These are phyloP conservation scores for Dactylis glomerata DNA, from an alignment of 176 grass and related monocot species.

Conservation along the genomic window DNA sequence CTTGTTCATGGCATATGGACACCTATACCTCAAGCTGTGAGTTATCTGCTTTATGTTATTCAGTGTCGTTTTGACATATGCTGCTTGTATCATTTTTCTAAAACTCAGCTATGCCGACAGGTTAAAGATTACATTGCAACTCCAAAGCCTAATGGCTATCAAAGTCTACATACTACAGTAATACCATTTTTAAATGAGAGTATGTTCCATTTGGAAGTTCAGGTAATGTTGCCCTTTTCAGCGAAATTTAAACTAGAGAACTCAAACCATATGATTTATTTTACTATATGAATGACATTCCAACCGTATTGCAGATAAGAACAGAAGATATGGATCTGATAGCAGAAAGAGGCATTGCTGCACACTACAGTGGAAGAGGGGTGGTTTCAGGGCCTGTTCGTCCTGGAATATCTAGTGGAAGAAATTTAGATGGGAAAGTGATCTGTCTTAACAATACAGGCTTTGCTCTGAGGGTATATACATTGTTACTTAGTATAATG, in stretches of 20 bases:
- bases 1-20: slow-evolving; percentile 99
- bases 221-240: slow-evolving; percentile 46
- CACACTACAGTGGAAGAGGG: slow-evolving; percentile 84
- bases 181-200: slow-evolving; percentile 99
- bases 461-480: slow-evolving; percentile 85
- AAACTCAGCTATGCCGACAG: slow-evolving; percentile 38
- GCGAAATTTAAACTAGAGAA: slow-evolving; percentile 24
- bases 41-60: slow-evolving; percentile 40
- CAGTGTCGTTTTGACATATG: slow-evolving; percentile 17
- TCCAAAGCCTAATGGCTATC: slow-evolving; percentile 96
- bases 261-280: slow-evolving; percentile 6
- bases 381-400: slow-evolving; percentile 58
- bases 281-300: neutral
- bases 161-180: slow-evolving; percentile 94
- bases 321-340: slow-evolving; percentile 98
- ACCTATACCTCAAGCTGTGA: slow-evolving; percentile 94
- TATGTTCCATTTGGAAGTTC: slow-evolving; percentile 98
- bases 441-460: slow-evolving; percentile 74
- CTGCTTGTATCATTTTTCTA: slow-evolving; percentile 24
- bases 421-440: slow-evolving; percentile 73
- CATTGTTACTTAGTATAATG: slow-evolving; percentile 18
- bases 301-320: slow-evolving; percentile 71
- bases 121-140: slow-evolving; percentile 98
- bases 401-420: slow-evolving; percentile 60
- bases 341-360: slow-evolving; percentile 99